Evolutionary conservation across 495 filamentous ascomycete genomes (phyloP), one percentile per base, ranked within the genome.

Genomic region (Niebla homalea): DNA sequence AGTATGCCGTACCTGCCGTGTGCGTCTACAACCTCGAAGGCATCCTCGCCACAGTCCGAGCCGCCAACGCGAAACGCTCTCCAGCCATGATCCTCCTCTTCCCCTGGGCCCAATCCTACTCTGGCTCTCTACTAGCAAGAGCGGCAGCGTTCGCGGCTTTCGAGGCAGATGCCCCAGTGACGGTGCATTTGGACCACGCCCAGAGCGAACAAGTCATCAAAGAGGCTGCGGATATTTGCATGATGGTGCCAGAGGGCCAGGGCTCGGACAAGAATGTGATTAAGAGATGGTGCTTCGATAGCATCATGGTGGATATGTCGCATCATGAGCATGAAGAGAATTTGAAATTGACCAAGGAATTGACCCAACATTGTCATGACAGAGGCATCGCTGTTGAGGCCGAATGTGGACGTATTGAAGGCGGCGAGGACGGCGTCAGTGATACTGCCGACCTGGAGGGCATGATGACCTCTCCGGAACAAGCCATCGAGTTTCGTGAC

Each of bases 301-400:
- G 77, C 62, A 87, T 89, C 70, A 87, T 87, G 81, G 79, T 85
- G 43, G 84, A 87, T 64, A 87, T 85, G 81, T 80, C 72, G 58
- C 81, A 90, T 63, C 84, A 88, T 63, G 83, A 86, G 63, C 87
- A 86, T 60, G 84, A 77, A 36, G 84, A 88, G 69, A 90, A 93
- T 54, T 69, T 93, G 36, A 62, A 72, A 3, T 62, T 81, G 60
- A 93, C 85, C 36, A 68, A 71, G 32, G 85, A 89, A 57, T 68
- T 90, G 51, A 77, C 78, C 7, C 57, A 59, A 21, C 86, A 86
- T 59, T 89, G 84, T 61, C 79, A 88, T 55, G 80, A 69, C 61
- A 69, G 81, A 36, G 84, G 83, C 8, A 89, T 90, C 50, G 80
- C 81, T 7, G 80, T 81, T 6, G 85, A 90, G 60, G 86, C 85